Evolutionary conservation across 768 basidiomycete genomes (phyloP), one percentile per base, ranked within the genome.

Genomic region (Saitozyma podzolica): DNA sequence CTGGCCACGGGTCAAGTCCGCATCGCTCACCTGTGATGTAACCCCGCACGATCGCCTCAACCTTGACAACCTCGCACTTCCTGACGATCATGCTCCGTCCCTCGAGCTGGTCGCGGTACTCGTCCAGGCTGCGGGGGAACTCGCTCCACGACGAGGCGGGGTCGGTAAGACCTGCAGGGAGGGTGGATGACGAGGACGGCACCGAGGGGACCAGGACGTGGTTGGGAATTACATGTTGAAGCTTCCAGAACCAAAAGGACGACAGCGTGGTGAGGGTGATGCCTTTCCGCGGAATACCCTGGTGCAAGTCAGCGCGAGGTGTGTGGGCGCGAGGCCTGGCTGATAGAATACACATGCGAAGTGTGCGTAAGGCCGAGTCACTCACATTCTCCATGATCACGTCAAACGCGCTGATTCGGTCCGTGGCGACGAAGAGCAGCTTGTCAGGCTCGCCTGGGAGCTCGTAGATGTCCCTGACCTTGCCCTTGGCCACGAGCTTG

Each of bases 241-340:
- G 86, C 78, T 88, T 89, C 56, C 87, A 80, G 81, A 98, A 99
- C 95, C 95, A 99, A 83, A 94, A 97, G 56, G 90, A 82, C 16
- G 96, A 98, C 65, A 97, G 87, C 60, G 88, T 82, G 8, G 93
- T 96, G 52, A 99, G 83, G 41, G 96, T 84, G 72, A 86, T 87
- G 59, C 96, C 95, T 78, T 99, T 99, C 65, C 87, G 87, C 14
- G 95, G 93, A 64, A 99, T 92, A 8, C 92, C 94, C 95, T 99
- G 70, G 20, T 43, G 13, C 1, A 11, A 47, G n/a, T 47, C 45
- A 47, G 45, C 13, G 45, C 45, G 45, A 47, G 45, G 29, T 37
- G n/a, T n/a, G n/a, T n/a, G n/a, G n/a, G 45, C 13, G 45, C 45
- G 45, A 47, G 45, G 29, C 20, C 40, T 40, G 29, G 37, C 20